Conservation (phyloP, 2,329 filamentous ascomycete species). For the Fusarium armeniacum region DNA sequence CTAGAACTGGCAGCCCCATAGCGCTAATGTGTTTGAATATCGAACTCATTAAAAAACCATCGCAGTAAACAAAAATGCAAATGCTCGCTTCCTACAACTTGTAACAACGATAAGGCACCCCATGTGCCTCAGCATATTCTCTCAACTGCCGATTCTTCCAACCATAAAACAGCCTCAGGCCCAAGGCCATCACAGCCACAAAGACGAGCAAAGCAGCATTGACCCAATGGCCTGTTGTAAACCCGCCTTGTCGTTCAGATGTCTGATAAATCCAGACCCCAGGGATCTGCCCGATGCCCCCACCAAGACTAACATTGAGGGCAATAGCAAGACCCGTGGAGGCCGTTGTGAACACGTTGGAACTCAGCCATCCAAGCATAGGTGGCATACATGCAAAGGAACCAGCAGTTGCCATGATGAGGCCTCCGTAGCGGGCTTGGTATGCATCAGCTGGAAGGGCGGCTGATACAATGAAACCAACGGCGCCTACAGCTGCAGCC, state of each 20-base stretch:
- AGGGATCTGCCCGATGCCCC: constrained; percentile 77
- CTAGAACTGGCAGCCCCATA: neutral
- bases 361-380: constrained; percentile 77
- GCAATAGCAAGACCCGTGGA: constrained; percentile 78
- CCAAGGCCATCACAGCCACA: constrained; percentile 67
- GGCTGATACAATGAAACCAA: constrained; percentile 72
- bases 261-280: constrained; percentile 82
- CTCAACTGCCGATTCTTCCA: constrained; percentile 59
- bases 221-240: constrained; percentile 78
- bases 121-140: constrained; percentile 50
- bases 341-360: constrained; percentile 75
- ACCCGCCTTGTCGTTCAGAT: constrained; percentile 70
- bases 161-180: constrained; percentile 69
- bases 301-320: constrained; percentile 75
- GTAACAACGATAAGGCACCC: constrained; percentile 57
- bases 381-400: constrained; percentile 78
- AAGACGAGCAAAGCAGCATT: constrained; percentile 73
- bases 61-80: constrained; percentile 7
- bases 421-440: constrained; percentile 73
- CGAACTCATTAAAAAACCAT: constrained; percentile 10
- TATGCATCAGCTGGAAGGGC: constrained; percentile 73
- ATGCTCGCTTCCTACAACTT: constrained; percentile 53
- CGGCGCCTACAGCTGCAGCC: constrained; percentile 60
- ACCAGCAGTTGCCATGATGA: constrained; percentile 76
- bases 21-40: neutral